Percentiles rank a stretch among this genome's conserved stretches.
Conservation (phyloP, 2,329 filamentous ascomycete species). For the Plenodomus lindquistii region DNA sequence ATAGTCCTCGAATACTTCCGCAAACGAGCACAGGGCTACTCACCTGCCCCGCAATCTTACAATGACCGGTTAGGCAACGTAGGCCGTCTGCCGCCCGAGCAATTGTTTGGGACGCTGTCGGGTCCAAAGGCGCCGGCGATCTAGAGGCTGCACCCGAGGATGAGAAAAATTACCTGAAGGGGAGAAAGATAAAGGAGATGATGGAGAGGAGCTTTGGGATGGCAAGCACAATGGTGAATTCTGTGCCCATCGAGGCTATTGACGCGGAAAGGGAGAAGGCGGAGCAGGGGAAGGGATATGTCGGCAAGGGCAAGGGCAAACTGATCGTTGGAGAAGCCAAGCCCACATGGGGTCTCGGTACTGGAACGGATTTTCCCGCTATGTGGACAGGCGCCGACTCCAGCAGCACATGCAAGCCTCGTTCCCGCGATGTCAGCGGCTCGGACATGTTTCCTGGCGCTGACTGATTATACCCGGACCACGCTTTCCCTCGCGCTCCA, state of each 20-base stretch:
- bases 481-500: background rate
- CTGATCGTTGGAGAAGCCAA: background rate
- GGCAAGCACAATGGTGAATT: background rate
- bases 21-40: slow-evolving; percentile 78
- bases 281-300: background rate
- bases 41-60: slow-evolving; percentile 69
- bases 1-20: slow-evolving; percentile 75
- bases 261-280: background rate
- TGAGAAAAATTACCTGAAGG: no score
- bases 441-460: background rate
- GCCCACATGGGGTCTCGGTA: background rate
- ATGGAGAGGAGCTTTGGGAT: background rate
- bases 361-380: background rate
- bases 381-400: background rate
- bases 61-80: slow-evolving; percentile 53
- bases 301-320: background rate
- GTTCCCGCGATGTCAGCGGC: background rate
- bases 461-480: background rate
- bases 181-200: no score
- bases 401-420: background rate
- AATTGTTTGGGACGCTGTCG: slow-evolving; percentile 42
- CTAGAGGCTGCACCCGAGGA: background rate
- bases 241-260: background rate
- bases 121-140: slow-evolving; percentile 33
- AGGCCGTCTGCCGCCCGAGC: slow-evolving; percentile 55